Evolutionary conservation across 352 stramenopile genomes (phyloP), one percentile per base, ranked within the genome.

Genomic region (Pythium coloratum): DNA sequence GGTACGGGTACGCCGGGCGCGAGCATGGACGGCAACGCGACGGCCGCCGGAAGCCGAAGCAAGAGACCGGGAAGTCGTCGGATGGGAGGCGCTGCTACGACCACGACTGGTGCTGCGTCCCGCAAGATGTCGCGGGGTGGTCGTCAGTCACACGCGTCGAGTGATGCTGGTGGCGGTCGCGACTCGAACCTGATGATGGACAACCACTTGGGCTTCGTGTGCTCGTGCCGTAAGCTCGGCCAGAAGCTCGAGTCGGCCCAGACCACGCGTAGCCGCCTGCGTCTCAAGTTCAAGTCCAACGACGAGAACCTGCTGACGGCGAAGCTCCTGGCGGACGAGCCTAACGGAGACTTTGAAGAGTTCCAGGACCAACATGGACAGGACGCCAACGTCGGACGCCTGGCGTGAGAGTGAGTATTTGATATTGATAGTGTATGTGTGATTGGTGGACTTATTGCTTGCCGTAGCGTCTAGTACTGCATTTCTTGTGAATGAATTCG

Each of bases 251-350:
- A 65, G 51, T 55, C 58, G 0, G 46, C 40, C 20, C 56, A 57
- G 9, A 64, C 66, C 1, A 66, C 60, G 12, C 54, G 64, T 2
- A 51, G 69, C 5, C 65, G 65, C 16, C 44, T 67, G 49, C 63
- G 61, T 2, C 33, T 59, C 16, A 62, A 59, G n/a, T 59, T 62
- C 49, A 68, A 65, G 8, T 60, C 53, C 20, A 55, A 24, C 3
- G 69, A 76, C 28, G 69, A 76, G 16, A 75, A 64, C 44, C 34
- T 69, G 20, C 33, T 75, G 12, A 75, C 69, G n/a, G 61, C 64
- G 6, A 32, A 26, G 3, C 60, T 73, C 6, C 40, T 73, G 13
- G 38, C 55, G 0, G 60, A 73, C 16, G 66, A 73, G 49, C 56
- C 64, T 6, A 59, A 60, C 32, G 56, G 8, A 24, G 64, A 70